Percentiles rank a stretch among this genome's conserved stretches.
phyloP scores from a whole-genome alignment of 345 rosid genomes.

The Jatropha curcas region DNA sequence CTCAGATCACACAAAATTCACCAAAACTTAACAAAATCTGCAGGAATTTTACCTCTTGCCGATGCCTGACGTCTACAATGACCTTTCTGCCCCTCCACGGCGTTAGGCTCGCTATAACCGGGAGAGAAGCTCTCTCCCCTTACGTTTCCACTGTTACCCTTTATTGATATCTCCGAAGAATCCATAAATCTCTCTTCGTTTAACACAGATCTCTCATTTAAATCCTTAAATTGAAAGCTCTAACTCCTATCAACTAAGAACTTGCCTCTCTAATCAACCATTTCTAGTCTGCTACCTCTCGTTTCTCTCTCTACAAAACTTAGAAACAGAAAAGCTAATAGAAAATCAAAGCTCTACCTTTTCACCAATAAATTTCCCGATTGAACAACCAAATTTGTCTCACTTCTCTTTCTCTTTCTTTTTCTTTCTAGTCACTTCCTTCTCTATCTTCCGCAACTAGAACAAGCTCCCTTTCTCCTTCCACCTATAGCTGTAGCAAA shows the following conservation, averaged over 20 bases:
- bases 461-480: background rate
- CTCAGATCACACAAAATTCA: slow-evolving; percentile 10
- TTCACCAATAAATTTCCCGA: slow-evolving; percentile 19
- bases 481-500: slow-evolving; percentile 23
- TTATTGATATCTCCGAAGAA: slow-evolving; percentile 25
- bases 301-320: background rate
- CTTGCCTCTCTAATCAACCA: slow-evolving; percentile 14
- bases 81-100: slow-evolving; percentile 26
- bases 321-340: background rate
- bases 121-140: slow-evolving; percentile 30
- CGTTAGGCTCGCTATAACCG: slow-evolving; percentile 17
- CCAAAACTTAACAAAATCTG: background rate
- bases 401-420: background rate
- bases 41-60: slow-evolving; percentile 20
- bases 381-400: slow-evolving; percentile 20
- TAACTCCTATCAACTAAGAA: background rate
- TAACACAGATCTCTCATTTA: slow-evolving; percentile 31
- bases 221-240: background rate
- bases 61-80: slow-evolving; percentile 19
- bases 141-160: slow-evolving; percentile 21
- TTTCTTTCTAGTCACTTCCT: slow-evolving; percentile 8
- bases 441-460: slow-evolving; percentile 16
- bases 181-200: slow-evolving; percentile 18
- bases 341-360: background rate
- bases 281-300: background rate